These are phyloP conservation scores for Penicillium sp. DNA, from an alignment of 2,329 filamentous ascomycete genomes.

Conservation along the genomic window DNA sequence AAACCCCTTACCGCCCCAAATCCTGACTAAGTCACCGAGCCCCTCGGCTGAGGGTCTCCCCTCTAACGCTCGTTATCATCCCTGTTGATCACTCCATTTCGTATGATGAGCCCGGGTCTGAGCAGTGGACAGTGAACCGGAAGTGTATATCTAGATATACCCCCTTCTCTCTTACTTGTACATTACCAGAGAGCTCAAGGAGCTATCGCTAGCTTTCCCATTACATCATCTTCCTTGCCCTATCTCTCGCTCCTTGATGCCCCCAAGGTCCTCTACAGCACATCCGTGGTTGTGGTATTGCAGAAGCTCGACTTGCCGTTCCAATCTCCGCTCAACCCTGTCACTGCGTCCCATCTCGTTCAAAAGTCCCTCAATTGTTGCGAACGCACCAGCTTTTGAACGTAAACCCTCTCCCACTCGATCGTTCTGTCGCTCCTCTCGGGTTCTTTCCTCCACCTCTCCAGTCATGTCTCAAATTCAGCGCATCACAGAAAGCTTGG, in stretches of 20 bases:
- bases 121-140: too few species aligned
- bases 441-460: slow-evolving; percentile 15
- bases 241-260: slow-evolving; percentile 24
- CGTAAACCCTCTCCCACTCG: slow-evolving; percentile 10
- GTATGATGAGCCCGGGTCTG: too few species aligned
- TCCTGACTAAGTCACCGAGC: neutral
- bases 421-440: slow-evolving; percentile 17
- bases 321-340: slow-evolving; percentile 12
- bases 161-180: too few species aligned
- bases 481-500: slow-evolving; percentile 62
- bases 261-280: slow-evolving; percentile 32
- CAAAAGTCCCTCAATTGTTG: slow-evolving; percentile 3
- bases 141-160: too few species aligned
- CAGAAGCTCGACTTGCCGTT: slow-evolving; percentile 18
- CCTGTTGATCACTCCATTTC: neutral
- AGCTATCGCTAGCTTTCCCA: slow-evolving; percentile 7
- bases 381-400: slow-evolving; percentile 5
- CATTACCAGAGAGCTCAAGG: slow-evolving; percentile 3
- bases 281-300: slow-evolving; percentile 18
- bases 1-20: neutral
- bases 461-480: slow-evolving; percentile 32
- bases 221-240: neutral
- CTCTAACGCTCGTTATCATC: slow-evolving; percentile 10
- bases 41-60: slow-evolving; percentile 7
- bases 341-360: slow-evolving; percentile 5